phyloP scores from a whole-genome alignment of 75 land plant species.

The Picea sitchensis region DNA sequence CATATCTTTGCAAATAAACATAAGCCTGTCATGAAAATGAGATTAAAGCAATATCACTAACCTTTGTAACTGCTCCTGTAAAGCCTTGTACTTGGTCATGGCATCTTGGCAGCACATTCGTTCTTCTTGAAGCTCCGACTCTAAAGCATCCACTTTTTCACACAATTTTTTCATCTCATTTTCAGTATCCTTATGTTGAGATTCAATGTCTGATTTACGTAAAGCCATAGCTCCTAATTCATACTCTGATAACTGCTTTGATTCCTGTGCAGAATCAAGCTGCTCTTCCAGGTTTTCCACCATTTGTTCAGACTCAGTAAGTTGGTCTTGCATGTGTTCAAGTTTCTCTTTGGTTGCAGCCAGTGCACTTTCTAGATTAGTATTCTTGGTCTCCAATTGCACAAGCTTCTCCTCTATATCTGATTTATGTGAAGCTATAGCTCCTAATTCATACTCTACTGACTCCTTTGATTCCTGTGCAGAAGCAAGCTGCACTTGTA shows the following conservation, averaged over 20 bases:
- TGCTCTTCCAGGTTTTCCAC: conserved; percentile 16
- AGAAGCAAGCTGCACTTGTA: conserved; percentile 18
- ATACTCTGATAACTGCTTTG: conserved; percentile 14
- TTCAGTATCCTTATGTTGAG: conserved; percentile 23
- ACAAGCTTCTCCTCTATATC: conserved; percentile 24
- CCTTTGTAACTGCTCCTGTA: conserved; percentile 26
- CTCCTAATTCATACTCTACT: conserved; percentile 2
- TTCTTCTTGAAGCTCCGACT: conserved; percentile 44
- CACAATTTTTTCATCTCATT: conserved; percentile 16
- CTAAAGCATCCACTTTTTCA: conserved; percentile 24
- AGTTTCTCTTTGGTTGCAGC: conserved; percentile 30
- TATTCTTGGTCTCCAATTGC: conserved; percentile 32
- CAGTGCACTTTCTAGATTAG: conserved; percentile 35
- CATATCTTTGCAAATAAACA: background rate
- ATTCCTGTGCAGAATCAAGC: conserved; percentile 23
- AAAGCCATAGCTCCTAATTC: conserved; percentile 11
- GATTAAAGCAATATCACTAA: background rate
- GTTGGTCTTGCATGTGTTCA: conserved; percentile 21
- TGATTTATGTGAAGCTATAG: conserved; percentile 12
- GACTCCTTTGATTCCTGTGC: conserved; percentile 26
- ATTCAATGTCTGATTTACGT: conserved; percentile 20
- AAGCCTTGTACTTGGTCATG: conserved; percentile 19
- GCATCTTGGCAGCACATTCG: conserved; percentile 19
- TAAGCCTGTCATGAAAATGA: background rate
- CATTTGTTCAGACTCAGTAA: conserved; percentile 25